phyloP scores from a whole-genome alignment of 1,139 yeast genomes.

The Kurtzmaniella quercitrusa region DNA sequence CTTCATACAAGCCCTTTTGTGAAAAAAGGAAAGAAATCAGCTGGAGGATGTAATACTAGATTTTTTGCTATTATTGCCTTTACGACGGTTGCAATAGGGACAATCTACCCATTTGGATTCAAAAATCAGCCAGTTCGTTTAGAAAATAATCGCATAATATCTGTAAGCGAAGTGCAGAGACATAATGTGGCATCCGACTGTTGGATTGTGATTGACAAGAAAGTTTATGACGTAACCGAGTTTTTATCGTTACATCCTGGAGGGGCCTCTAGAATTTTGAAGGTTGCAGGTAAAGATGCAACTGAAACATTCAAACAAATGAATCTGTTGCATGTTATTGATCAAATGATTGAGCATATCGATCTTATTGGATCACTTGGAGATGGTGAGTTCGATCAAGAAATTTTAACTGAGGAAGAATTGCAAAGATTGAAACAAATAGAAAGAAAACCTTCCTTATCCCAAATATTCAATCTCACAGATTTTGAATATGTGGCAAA shows the following conservation, averaged over 20 bases:
- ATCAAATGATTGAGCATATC: background rate
- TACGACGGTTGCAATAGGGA: too few species aligned
- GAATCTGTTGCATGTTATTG: background rate
- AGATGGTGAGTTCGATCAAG: background rate
- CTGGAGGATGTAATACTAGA: too few species aligned
- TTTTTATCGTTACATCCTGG: conserved; percentile 55
- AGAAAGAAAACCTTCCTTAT: conserved; percentile 31
- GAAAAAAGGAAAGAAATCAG: too few species aligned
- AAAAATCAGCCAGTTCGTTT: too few species aligned
- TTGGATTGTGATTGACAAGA: conserved; percentile 56
- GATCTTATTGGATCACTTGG: background rate
- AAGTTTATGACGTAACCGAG: conserved; percentile 64
- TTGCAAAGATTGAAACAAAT: too few species aligned
- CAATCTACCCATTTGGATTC: too few species aligned
- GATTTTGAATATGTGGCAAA: conserved; percentile 32
- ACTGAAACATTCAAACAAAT: conserved; percentile 53
- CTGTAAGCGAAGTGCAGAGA: background rate
- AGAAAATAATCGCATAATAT: too few species aligned
- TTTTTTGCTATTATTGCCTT: too few species aligned
- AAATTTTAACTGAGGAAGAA: too few species aligned
- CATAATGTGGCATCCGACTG: background rate
- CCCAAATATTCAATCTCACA: conserved; percentile 23
- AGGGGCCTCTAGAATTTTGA: conserved; percentile 58
- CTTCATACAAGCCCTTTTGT: too few species aligned
- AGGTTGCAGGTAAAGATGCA: conserved; percentile 55